A percentile compares a stretch with the other conserved stretches of the same genome.
Conservation (phyloP, 495 filamentous ascomycete species). For the Apiosordaria backusii region DNA sequence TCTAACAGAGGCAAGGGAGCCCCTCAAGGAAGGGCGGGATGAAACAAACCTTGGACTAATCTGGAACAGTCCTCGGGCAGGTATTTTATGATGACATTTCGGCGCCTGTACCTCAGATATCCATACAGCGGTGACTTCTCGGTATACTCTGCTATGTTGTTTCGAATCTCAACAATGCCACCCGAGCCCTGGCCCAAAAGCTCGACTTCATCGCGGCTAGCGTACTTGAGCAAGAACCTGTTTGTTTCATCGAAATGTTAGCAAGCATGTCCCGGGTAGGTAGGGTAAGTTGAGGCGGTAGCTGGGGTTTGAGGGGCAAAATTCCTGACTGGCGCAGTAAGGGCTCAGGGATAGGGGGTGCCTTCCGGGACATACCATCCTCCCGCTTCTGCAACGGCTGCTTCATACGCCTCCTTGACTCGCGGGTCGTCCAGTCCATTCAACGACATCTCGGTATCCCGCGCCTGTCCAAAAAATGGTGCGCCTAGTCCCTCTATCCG, state of each 20-base stretch:
- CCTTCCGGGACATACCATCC: slow-evolving; percentile 70
- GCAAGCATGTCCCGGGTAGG: slow-evolving; percentile 7
- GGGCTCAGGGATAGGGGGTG: not conserved
- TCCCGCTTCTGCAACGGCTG: slow-evolving; percentile 75
- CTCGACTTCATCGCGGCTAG: slow-evolving; percentile 81
- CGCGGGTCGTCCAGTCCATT: slow-evolving; percentile 87
- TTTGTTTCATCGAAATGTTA: slow-evolving; percentile 16
- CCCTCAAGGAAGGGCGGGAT: slow-evolving; percentile 8
- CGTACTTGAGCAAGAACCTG: slow-evolving; percentile 95
- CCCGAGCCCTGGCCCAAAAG: slow-evolving; percentile 73
- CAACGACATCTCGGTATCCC: slow-evolving; percentile 71
- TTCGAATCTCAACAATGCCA: slow-evolving; percentile 80
- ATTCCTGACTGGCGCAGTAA: not conserved
- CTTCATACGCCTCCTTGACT: slow-evolving; percentile 80
- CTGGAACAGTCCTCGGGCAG: slow-evolving; percentile 86
- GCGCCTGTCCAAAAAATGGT: slow-evolving; percentile 12
- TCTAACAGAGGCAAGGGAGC: slow-evolving; percentile 1
- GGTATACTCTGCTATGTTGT: slow-evolving; percentile 69
- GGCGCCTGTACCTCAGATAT: slow-evolving; percentile 81
- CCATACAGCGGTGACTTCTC: slow-evolving; percentile 88
- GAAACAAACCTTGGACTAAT: slow-evolving; percentile 74
- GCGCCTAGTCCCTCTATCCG: slow-evolving; percentile 12
- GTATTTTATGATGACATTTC: slow-evolving; percentile 89
- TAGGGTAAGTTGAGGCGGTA: not conserved
- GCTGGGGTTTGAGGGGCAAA: not conserved